Percentiles rank a stretch among this genome's conserved stretches.
Evolutionary conservation across 495 filamentous ascomycete species (phyloP).

Genomic region (Xylaria sp.): DNA sequence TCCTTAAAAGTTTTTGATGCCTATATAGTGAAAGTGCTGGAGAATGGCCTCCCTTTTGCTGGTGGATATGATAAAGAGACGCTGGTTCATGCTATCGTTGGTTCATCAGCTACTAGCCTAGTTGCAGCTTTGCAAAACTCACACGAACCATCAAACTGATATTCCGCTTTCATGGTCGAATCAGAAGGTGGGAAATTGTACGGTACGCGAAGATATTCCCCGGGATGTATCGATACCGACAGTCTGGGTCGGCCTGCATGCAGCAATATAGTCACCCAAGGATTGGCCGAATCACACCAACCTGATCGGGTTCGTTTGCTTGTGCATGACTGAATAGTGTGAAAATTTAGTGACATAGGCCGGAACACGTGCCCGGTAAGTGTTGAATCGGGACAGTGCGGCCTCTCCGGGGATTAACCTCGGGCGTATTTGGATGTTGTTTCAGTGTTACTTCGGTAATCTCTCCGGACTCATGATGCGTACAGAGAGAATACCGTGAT

Average conservation of each 20-base stretch:
- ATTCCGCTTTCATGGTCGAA: background rate
- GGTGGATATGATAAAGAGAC: background rate
- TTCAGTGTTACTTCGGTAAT: conserved; percentile 10
- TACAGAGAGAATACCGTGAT: background rate
- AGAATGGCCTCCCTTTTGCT: background rate
- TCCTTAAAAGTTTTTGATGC: background rate
- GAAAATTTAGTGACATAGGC: background rate
- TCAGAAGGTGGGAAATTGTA: background rate
- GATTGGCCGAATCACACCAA: conserved; percentile 19
- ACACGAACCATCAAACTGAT: conserved; percentile 8
- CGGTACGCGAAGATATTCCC: conserved; percentile 10
- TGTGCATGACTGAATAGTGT: conserved; percentile 8
- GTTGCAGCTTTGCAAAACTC: conserved; percentile 16
- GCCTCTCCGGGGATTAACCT: background rate
- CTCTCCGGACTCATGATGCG: background rate
- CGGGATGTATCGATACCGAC: conserved; percentile 19
- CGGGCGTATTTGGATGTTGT: background rate
- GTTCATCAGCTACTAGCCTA: conserved; percentile 22
- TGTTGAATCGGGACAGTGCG: background rate
- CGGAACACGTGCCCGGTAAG: background rate
- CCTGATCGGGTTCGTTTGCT: conserved; percentile 1
- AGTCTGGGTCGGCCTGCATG: conserved; percentile 26
- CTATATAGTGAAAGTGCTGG: background rate
- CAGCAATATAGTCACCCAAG: conserved; percentile 18
- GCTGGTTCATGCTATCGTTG: conserved; percentile 10